Percentiles rank a stretch among this genome's conserved stretches.
Conservation (phyloP, 2,329 filamentous ascomycete species). For the Penicillium sp. region DNA sequence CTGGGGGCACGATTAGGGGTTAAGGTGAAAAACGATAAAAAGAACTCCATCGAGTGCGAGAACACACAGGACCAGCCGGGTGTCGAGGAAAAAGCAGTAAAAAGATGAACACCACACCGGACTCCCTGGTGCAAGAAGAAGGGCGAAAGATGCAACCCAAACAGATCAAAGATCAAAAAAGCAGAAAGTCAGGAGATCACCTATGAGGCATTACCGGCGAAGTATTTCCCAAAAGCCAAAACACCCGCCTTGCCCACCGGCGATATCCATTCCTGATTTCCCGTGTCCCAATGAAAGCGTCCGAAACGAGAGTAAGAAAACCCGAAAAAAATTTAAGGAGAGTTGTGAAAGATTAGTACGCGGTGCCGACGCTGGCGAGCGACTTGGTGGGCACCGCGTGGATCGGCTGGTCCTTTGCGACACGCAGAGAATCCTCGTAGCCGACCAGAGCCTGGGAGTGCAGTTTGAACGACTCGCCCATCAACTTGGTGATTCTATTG, state of each 20-base stretch:
- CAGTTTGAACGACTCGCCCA: conserved; percentile 97
- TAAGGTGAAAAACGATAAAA: conserved; percentile 30
- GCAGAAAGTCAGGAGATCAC: conserved; percentile 29
- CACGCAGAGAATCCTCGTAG: conserved; percentile 69
- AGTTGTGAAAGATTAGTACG: conserved; percentile 33
- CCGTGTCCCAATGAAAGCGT: conserved; percentile 44
- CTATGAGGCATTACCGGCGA: conserved; percentile 31
- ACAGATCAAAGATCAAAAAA: conserved; percentile 19
- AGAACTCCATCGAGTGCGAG: conserved; percentile 41
- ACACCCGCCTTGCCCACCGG: conserved; percentile 35
- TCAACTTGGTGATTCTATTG: conserved; percentile 64
- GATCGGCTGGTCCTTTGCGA: conserved; percentile 42
- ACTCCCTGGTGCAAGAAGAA: conserved; percentile 42
- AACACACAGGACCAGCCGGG: conserved; percentile 50
- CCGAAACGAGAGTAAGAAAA: conserved; percentile 33
- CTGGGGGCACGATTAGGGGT: conserved; percentile 36
- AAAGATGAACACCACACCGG: conserved; percentile 44
- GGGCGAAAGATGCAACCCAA: conserved; percentile 23
- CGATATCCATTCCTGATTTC: conserved; percentile 38
- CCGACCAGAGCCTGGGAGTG: conserved; percentile 92
- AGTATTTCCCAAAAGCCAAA: conserved; percentile 29
- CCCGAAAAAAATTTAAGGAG: conserved; percentile 22
- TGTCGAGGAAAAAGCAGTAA: conserved; percentile 39
- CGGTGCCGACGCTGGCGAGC: conserved; percentile 43
- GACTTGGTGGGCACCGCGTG: conserved; percentile 46